Evolutionary conservation across 192 early-diverging fungal species (phyloP).

Genomic region (Coemansia sp.): DNA sequence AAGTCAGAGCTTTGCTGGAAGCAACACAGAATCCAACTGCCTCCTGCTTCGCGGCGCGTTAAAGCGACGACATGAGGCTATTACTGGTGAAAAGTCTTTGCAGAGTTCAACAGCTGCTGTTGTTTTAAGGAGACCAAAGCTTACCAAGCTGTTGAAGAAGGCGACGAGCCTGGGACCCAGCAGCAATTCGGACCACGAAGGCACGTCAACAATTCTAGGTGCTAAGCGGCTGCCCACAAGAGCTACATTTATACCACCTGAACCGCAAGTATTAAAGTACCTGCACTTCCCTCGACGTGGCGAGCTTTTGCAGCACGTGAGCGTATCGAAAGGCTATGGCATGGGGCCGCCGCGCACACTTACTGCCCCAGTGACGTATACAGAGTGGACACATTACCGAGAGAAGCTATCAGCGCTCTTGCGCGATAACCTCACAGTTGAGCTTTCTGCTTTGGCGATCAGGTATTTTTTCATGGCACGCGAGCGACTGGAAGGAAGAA

Average conservation of each 20-base stretch:
- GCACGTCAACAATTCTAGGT: not conserved
- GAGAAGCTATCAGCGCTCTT: conserved; percentile 22
- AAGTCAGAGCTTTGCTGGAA: not conserved
- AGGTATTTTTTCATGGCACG: conserved; percentile 51
- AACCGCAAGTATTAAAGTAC: conserved; percentile 15
- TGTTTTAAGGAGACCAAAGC: not conserved
- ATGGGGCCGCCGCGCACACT: conserved; percentile 38
- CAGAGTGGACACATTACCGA: conserved; percentile 24
- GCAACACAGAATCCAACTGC: not conserved
- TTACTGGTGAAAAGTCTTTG: not conserved
- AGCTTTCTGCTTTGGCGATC: conserved; percentile 41
- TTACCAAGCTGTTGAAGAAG: conserved; percentile 14
- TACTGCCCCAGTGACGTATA: conserved; percentile 22
- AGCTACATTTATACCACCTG: conserved; percentile 32
- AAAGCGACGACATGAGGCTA: conserved; percentile 29
- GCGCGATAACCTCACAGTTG: conserved; percentile 42
- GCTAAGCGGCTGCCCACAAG: conserved; percentile 7
- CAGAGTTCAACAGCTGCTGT: not conserved
- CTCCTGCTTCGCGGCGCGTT: conserved; percentile 24
- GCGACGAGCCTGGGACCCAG: conserved; percentile 10
- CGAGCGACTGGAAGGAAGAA: conserved; percentile 22
- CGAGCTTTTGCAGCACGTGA: conserved; percentile 50
- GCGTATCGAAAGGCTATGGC: conserved; percentile 45
- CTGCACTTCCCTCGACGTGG: conserved; percentile 47
- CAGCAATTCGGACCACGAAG: not conserved